These are phyloP conservation scores for Picea mariana DNA, from an alignment of 83 land plant genomes.

Conservation along the genomic window DNA sequence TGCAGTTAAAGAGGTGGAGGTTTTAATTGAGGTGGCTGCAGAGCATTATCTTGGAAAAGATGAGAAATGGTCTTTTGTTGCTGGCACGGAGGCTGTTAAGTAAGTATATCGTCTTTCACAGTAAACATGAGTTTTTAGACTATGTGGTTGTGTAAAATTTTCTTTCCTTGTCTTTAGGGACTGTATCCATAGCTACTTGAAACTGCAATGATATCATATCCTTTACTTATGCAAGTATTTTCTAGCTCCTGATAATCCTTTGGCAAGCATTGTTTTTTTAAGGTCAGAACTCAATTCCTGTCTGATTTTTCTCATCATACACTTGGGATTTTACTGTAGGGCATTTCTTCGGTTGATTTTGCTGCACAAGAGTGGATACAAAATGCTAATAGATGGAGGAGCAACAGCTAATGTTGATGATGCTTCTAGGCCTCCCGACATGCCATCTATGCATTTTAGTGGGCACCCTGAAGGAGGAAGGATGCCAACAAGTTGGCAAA, in stretches of 20 bases:
- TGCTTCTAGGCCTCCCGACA: background rate
- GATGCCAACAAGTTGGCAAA: slow-evolving; percentile 12
- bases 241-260: background rate
- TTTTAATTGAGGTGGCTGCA: slow-evolving; percentile 79
- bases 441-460: background rate
- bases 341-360: slow-evolving; percentile 71
- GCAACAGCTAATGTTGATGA: slow-evolving; percentile 56
- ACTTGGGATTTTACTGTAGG: slow-evolving; percentile 39
- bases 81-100: slow-evolving; percentile 79
- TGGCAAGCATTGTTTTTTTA: background rate
- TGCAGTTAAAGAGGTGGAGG: slow-evolving; percentile 79
- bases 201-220: background rate
- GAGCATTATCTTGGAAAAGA: slow-evolving; percentile 75
- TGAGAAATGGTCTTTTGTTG: slow-evolving; percentile 84
- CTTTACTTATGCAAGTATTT: slow-evolving; percentile 1
- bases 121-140: background rate
- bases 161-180: slow-evolving; percentile 1
- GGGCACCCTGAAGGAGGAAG: slow-evolving; percentile 21
- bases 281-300: background rate
- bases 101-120: slow-evolving; percentile 32
- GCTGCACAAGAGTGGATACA: slow-evolving; percentile 78
- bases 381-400: slow-evolving; percentile 93
- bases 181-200: background rate
- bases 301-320: background rate
- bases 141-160: background rate